phyloP scores from a whole-genome alignment of 352 stramenopile genomes.

The Phytophthora melonis region DNA sequence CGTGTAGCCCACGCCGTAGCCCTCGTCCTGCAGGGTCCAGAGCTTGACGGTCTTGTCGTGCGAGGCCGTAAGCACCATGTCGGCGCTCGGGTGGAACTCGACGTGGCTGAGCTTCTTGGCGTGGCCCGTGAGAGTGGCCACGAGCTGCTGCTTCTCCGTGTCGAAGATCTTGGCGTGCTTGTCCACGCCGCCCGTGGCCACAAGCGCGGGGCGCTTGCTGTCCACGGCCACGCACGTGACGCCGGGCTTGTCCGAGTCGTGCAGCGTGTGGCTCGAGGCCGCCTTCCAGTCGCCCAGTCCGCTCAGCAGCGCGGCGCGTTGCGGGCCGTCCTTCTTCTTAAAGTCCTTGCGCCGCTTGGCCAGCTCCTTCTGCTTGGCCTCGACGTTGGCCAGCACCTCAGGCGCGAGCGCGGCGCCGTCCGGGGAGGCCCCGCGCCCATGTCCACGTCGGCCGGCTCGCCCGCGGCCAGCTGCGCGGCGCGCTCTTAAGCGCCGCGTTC shows the following conservation, averaged over 20 bases:
- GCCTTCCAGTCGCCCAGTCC: conserved; percentile 43
- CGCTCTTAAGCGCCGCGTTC: conserved; percentile 63
- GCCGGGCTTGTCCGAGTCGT: conserved; percentile 79
- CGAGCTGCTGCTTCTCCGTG: conserved; percentile 73
- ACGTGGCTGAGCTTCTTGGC: conserved; percentile 86
- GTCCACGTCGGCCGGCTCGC: conserved; percentile 57
- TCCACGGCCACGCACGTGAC: conserved; percentile 72
- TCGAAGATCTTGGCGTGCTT: conserved; percentile 88
- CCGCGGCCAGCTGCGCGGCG: conserved; percentile 24
- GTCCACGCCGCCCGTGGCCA: conserved; percentile 86
- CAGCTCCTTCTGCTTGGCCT: conserved; percentile 73
- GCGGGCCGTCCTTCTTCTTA: conserved; percentile 71
- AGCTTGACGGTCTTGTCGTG: conserved; percentile 88
- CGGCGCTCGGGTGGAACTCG: conserved; percentile 75
- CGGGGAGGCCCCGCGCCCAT: conserved; percentile 35
- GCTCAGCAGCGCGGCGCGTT: conserved; percentile 49
- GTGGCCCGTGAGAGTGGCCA: conserved; percentile 83
- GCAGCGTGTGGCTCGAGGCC: conserved; percentile 70
- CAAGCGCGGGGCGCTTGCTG: conserved; percentile 49
- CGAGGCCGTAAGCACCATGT: conserved; percentile 75
- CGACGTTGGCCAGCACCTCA: conserved; percentile 64
- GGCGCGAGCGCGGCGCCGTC: conserved; percentile 34
- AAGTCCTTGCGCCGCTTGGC: conserved; percentile 80
- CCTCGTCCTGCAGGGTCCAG: conserved; percentile 59
- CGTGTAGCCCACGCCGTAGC: conserved; percentile 68